Evolutionary conservation across 169 alveolate species (phyloP), one percentile per base, ranked within the genome.

Genomic region (Eimeria nieschulzi): DNA sequence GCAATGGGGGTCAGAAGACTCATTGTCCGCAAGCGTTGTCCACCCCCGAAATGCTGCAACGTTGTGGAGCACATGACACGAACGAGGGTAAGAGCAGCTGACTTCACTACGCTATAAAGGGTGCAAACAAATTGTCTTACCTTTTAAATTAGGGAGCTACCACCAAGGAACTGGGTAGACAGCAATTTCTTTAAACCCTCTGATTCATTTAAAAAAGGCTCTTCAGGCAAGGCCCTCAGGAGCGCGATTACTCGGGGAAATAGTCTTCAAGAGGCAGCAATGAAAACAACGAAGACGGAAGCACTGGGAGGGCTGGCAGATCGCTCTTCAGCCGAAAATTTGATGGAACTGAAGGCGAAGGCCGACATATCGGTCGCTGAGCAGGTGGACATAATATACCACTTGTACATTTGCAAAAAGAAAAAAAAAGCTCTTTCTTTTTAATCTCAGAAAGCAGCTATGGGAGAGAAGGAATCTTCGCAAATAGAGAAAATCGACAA

Each of bases 171-270:
- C 66, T 76, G 53, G 84, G 84, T 76, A 54, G 23, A 54, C 39
- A 76, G 53, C 19, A 53, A 76, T n/a, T n/a, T n/a, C n/a, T n/a
- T n/a, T n/a, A n/a, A n/a, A n/a, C n/a, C n/a, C n/a, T n/a, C n/a
- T n/a, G n/a, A 56, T 56, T 9, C n/a, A n/a, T n/a, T n/a, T n/a
- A 51, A 9, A 51, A 15, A 9, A 6, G 10, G 10, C 83, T 7
- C 7, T 17, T 53, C 84, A 76, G 84, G 84, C 63, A 76, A 26
- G 84, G 84, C 84, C 23, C 84, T 76, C 25, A 39, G 84, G 53
- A 76, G 84, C 84, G 19, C 84, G 33, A 33, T 76, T 17, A 51
- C 39, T 33, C 23, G 84, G 39, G 84, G 84, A 25, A 17, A 46
- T 10, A 76, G 84, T 17, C 70, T 76, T 17, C 66, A 33, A 7